Conservation (phyloP, 2,329 filamentous ascomycete species). For the Diplodia seriata region DNA sequence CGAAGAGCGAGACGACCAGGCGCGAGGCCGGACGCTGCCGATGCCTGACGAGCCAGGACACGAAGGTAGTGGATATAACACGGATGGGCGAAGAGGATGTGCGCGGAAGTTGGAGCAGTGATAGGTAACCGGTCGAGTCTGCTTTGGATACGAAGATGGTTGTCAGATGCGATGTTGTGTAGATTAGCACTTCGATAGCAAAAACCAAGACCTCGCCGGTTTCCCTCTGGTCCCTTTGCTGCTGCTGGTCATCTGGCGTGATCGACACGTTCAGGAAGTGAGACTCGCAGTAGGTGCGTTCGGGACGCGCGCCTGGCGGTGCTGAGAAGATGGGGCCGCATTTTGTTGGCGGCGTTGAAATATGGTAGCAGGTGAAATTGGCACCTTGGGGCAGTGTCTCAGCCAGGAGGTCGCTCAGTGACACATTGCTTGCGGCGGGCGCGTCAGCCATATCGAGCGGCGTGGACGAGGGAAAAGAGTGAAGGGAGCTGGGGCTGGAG, state of each 20-base stretch:
- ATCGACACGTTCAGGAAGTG: slow-evolving; percentile 75
- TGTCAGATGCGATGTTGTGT: slow-evolving; percentile 77
- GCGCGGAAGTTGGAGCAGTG: slow-evolving; percentile 65
- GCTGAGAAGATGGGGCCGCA: slow-evolving; percentile 80
- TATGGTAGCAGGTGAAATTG: slow-evolving; percentile 77
- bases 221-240: background rate
- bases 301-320: slow-evolving; percentile 72
- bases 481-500: background rate
- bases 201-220: slow-evolving; percentile 71
- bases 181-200: slow-evolving; percentile 86
- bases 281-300: slow-evolving; percentile 83
- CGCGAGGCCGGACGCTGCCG: slow-evolving; percentile 69
- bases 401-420: slow-evolving; percentile 54
- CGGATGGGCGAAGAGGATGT: slow-evolving; percentile 70
- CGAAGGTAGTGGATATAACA: slow-evolving; percentile 74
- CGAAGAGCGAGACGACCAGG: slow-evolving; percentile 87
- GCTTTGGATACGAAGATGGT: slow-evolving; percentile 97
- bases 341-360: slow-evolving; percentile 81
- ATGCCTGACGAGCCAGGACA: slow-evolving; percentile 74
- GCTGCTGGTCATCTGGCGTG: slow-evolving; percentile 35
- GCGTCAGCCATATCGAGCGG: slow-evolving; percentile 12
- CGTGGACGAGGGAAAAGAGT: background rate
- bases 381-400: slow-evolving; percentile 60
- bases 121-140: slow-evolving; percentile 89
- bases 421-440: slow-evolving; percentile 1